A percentile compares a stretch with the other conserved stretches of the same genome.
These are phyloP conservation scores for Alternaria brassicicola DNA, from an alignment of 2,329 filamentous ascomycete genomes.

Conservation along the genomic window DNA sequence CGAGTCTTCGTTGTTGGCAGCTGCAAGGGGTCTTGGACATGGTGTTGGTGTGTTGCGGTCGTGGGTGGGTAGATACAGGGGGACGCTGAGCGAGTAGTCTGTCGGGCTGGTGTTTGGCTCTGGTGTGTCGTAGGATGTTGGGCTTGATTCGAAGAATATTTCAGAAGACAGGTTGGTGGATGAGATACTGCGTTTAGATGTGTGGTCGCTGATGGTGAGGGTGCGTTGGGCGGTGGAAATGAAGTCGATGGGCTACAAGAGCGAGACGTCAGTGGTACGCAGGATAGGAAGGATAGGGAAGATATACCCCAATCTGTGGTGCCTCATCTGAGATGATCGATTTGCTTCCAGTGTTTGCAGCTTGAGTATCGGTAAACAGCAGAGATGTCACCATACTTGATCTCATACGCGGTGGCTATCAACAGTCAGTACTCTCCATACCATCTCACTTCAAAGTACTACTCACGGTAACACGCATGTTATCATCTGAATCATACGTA, in stretches of 20 bases:
- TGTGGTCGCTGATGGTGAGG: not conserved
- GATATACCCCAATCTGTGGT: not conserved
- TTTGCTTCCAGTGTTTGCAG: not conserved
- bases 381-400: not conserved
- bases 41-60: not conserved
- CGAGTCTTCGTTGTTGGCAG: not conserved
- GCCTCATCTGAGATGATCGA: not conserved
- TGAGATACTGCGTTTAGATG: not conserved
- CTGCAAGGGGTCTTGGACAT: not conserved
- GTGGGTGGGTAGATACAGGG: not conserved
- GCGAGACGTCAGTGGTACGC: not conserved
- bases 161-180: not conserved
- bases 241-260: not conserved
- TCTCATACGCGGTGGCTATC: not conserved
- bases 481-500: not conserved
- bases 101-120: not conserved
- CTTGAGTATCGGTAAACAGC: not conserved
- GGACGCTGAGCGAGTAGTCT: not conserved
- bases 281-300: too few species aligned
- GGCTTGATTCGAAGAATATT: not conserved
- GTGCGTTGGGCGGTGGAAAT: not conserved
- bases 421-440: not conserved
- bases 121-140: not conserved
- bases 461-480: not conserved
- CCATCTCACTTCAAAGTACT: not conserved